phyloP scores from a whole-genome alignment of 164 flowering plant genomes.

The Euptelea pleiosperma region DNA sequence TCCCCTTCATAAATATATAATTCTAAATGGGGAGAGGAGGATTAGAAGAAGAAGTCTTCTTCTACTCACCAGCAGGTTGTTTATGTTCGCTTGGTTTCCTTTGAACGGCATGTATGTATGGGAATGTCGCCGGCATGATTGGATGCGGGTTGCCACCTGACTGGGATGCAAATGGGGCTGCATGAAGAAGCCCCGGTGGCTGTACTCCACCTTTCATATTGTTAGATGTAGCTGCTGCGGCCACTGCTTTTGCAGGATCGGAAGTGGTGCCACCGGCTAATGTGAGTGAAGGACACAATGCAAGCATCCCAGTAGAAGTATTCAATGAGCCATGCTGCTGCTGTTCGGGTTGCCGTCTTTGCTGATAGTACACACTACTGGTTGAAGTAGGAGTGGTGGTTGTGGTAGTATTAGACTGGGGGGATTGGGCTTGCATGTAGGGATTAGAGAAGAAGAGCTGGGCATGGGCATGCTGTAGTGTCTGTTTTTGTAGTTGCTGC shows the following conservation, averaged over 20 bases:
- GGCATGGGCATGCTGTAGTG: constrained; percentile 52
- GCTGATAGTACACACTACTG: constrained; percentile 44
- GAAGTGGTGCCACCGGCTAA: constrained; percentile 33
- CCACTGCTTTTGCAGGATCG: constrained; percentile 58
- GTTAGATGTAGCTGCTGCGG: constrained; percentile 39
- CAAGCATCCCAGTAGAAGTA: constrained; percentile 54
- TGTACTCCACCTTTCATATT: constrained; percentile 47
- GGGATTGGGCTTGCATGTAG: constrained; percentile 50
- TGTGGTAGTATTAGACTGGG: constrained; percentile 24
- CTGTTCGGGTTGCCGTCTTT: constrained; percentile 50
- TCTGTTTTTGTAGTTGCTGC: constrained; percentile 24
- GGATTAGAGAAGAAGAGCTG: constrained; percentile 50
- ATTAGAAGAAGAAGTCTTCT: neutral
- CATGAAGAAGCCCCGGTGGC: constrained; percentile 40
- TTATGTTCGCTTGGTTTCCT: constrained; percentile 77
- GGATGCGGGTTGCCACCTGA: constrained; percentile 42
- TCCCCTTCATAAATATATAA: constrained; percentile 16
- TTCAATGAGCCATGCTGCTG: constrained; percentile 36
- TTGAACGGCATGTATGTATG: constrained; percentile 60
- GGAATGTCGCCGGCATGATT: constrained; percentile 45
- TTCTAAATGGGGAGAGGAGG: too few species aligned
- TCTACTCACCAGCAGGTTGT: constrained; percentile 74
- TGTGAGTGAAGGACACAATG: constrained; percentile 39
- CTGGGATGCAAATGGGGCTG: constrained; percentile 43
- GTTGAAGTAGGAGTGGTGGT: constrained; percentile 26